Evolutionary conservation across 108 stramenopile species (phyloP).

Genomic region (Skeletonema potamos): DNA sequence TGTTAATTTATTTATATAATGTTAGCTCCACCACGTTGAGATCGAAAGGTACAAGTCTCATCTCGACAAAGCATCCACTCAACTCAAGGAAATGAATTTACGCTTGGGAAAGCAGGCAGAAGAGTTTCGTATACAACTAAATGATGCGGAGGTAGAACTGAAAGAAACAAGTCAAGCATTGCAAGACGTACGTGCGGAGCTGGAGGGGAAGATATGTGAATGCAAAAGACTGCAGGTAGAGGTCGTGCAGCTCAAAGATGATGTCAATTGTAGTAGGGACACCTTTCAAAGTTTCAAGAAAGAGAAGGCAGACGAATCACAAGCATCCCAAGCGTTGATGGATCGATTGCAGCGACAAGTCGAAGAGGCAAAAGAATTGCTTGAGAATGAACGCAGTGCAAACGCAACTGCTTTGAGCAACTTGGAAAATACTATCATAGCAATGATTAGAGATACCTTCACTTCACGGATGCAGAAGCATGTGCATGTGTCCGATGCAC

Average conservation of each 20-base stretch:
- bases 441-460: constrained; percentile 5
- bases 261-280: not conserved
- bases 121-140: not conserved
- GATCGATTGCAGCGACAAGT: not conserved
- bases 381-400: not conserved
- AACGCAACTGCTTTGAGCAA: not conserved
- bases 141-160: not conserved
- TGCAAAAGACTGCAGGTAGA: constrained; percentile 2
- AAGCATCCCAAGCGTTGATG: not conserved
- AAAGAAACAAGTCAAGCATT: not conserved
- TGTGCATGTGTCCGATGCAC: not conserved
- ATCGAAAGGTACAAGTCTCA: constrained; percentile 11
- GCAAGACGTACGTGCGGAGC: not conserved
- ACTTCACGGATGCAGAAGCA: not conserved
- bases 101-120: constrained; percentile 10
- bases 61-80: not conserved
- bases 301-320: not conserved
- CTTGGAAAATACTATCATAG: constrained; percentile 10
- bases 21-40: not conserved
- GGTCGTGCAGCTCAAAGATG: constrained; percentile 8
- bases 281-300: not conserved
- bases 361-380: not conserved
- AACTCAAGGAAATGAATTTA: not conserved
- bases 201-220: constrained; percentile 8
- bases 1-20: not conserved